Percentiles rank a stretch among this genome's conserved stretches.
phyloP scores from a whole-genome alignment of 2,329 filamentous ascomycete genomes.

The Sarocladium brachiariae region DNA sequence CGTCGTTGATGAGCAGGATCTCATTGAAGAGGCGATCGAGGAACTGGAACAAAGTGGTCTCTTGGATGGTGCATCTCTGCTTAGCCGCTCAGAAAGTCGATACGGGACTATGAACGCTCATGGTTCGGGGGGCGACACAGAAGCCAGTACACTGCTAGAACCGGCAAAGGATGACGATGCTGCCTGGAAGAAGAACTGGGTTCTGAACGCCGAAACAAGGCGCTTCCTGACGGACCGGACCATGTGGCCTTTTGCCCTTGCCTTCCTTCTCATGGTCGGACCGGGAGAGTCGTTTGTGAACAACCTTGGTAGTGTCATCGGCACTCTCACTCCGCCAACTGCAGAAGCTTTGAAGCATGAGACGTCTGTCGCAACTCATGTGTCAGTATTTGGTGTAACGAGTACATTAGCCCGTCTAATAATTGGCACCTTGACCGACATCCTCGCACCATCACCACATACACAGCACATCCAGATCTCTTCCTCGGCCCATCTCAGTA shows the following conservation, averaged over 20 bases:
- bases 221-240: constrained; percentile 80
- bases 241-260: constrained; percentile 90
- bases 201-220: constrained; percentile 85
- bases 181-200: constrained; percentile 74
- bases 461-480: constrained; percentile 48
- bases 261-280: constrained; percentile 88
- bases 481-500: constrained; percentile 16
- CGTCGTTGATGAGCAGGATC: constrained; percentile 75
- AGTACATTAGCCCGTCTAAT: constrained; percentile 87
- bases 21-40: constrained; percentile 86
- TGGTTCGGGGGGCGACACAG: constrained; percentile 35
- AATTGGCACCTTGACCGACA: constrained; percentile 81
- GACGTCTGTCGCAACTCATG: constrained; percentile 74
- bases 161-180: constrained; percentile 39
- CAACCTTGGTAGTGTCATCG: constrained; percentile 89
- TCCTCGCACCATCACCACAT: constrained; percentile 65
- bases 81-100: constrained; percentile 46
- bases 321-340: constrained; percentile 64
- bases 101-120: constrained; percentile 55
- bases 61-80: constrained; percentile 67
- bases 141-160: constrained; percentile 34
- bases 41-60: constrained; percentile 86
- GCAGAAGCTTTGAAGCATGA: constrained; percentile 29
- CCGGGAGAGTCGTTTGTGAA: constrained; percentile 98
- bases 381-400: constrained; percentile 84